A percentile compares a stretch with the other conserved stretches of the same genome.
phyloP scores from a whole-genome alignment of 108 stramenopile genomes.

The Epipyxis sp. region DNA sequence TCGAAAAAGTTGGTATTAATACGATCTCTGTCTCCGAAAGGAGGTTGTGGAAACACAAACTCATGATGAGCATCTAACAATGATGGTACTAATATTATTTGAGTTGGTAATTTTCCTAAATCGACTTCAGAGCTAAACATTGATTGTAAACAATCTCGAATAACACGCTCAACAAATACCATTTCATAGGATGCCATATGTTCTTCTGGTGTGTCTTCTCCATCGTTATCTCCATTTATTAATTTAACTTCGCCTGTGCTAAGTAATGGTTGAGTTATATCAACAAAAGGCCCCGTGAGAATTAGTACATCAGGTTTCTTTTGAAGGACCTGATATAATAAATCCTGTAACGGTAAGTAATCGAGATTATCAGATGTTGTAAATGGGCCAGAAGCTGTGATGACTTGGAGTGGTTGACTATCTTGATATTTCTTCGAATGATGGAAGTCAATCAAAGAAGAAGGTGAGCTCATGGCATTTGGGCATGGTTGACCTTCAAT shows the following conservation, averaged over 20 bases:
- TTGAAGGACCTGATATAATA: conserved; percentile 57
- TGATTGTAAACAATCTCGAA: conserved; percentile 55
- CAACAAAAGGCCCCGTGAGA: conserved; percentile 91
- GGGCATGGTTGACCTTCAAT: conserved; percentile 65
- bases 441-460: neutral
- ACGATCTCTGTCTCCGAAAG: conserved; percentile 62
- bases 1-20: conserved; percentile 46
- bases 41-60: conserved; percentile 80
- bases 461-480: conserved; percentile 4
- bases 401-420: conserved; percentile 64
- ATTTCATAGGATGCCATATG: conserved; percentile 35
- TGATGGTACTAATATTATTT: conserved; percentile 88
- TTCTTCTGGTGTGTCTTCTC: neutral
- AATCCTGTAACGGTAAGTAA: conserved; percentile 81
- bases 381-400: conserved; percentile 81
- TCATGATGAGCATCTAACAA: conserved; percentile 85
- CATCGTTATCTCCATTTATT: conserved; percentile 14
- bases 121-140: conserved; percentile 63
- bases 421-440: neutral
- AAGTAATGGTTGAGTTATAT: conserved; percentile 66
- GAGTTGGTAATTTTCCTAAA: conserved; percentile 59
- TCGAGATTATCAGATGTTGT: conserved; percentile 77
- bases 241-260: conserved; percentile 52
- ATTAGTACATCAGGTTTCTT: conserved; percentile 82
- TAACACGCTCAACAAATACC: conserved; percentile 49